Evolutionary conservation across 2,329 filamentous ascomycete genomes (phyloP), one percentile per base, ranked within the genome.

Genomic region (Colletotrichum tofieldiae): DNA sequence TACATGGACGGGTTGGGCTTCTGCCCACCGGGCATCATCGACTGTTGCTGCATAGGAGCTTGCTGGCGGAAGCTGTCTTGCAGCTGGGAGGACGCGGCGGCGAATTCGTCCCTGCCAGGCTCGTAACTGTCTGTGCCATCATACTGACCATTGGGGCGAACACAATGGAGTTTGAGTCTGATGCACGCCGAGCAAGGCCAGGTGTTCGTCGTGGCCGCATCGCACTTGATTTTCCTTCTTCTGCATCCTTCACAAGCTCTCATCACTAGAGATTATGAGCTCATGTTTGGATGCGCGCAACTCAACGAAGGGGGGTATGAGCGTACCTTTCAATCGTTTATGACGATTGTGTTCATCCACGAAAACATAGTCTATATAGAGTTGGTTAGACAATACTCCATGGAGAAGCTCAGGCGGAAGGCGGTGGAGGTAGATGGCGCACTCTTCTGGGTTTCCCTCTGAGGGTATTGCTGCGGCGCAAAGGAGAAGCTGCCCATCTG

Each of bases 291-390:
- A 26, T 61, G 54, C 32, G 26, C 60, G n/a, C 35, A 20, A 43
- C 35, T 9, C 65, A 45, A 16, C 43, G 12, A 47, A 41, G 26
- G 35, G 29, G 63, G 47, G 29, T 32, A 59, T 63, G 58, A 52
- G 41, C 83, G 77, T 89, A 96, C 94, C 94, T 88, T 98, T 98
- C 75, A 98, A 86, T 77, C 96, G 91, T 84, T 98, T 98, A 84
- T 98, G 96, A 75, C 96, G 93, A 85, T 98, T 98, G 83, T 98
- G 96, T 83, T 98, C 96, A 83, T 98, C 96, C 70, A 98, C 96
- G 80, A 98, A 98, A 78, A 98, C 96, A 93, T 98, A 98, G 82
- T 98, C 95, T 97, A 79, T 65, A 74, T 67, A 76, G 75, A 67
- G 69, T 60, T 41, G 52, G 77, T 85, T 77, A 84, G 81, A 68